Conservation (phyloP, 495 filamentous ascomycete species). For the Neurospora terricola region DNA sequence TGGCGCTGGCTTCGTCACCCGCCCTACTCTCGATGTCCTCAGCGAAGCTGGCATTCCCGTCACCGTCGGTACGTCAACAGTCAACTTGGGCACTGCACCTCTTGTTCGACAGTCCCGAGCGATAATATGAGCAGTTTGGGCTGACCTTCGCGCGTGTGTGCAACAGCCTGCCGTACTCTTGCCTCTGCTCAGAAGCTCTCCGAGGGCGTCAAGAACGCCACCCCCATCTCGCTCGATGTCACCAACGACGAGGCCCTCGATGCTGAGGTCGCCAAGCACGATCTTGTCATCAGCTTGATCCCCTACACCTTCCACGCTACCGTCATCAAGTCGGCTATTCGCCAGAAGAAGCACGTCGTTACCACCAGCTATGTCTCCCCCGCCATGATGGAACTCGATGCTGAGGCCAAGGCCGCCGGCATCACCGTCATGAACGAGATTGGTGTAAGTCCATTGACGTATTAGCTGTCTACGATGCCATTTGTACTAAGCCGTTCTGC, state of each 20-base stretch:
- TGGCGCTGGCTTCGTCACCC: constrained; percentile 72
- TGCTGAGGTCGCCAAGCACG: constrained; percentile 62
- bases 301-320: constrained; percentile 86
- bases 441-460: constrained; percentile 42
- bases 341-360: constrained; percentile 88
- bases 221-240: constrained; percentile 76
- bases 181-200: constrained; percentile 65
- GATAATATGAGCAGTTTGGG: not conserved
- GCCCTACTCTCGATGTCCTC: constrained; percentile 70
- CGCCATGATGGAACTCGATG: constrained; percentile 82
- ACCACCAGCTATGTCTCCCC: constrained; percentile 93
- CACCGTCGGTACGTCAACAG: constrained; percentile 59
- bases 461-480: constrained; percentile 21
- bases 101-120: not conserved
- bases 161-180: constrained; percentile 74
- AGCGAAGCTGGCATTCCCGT: constrained; percentile 66
- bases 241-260: constrained; percentile 64
- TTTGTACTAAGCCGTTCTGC: not conserved
- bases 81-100: not conserved
- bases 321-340: constrained; percentile 92
- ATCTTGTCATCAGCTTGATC: constrained; percentile 74
- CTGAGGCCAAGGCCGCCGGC: constrained; percentile 75
- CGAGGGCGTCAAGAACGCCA: constrained; percentile 58
- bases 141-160: not conserved
- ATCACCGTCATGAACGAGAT: constrained; percentile 99